Percentiles rank a stretch among this genome's conserved stretches.
Conservation (phyloP, 441 rosid species). For the Raphanus hybrid region DNA sequence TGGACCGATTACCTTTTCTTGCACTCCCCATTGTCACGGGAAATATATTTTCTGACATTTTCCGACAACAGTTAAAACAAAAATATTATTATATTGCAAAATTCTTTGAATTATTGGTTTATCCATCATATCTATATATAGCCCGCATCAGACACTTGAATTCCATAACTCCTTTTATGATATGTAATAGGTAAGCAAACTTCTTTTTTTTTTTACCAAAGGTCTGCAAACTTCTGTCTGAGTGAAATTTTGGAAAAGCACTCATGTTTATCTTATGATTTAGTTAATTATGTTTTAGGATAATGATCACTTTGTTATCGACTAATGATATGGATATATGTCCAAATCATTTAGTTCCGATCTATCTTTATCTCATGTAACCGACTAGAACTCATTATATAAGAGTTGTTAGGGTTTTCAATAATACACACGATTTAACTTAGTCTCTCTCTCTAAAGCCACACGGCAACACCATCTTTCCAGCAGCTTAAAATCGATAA, state of each 20-base stretch:
- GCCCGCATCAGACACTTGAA: background rate
- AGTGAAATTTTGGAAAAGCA: conserved; percentile 1
- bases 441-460: too few species aligned
- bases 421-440: too few species aligned
- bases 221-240: background rate
- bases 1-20: conserved; percentile 23
- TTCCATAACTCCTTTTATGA: background rate
- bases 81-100: background rate
- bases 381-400: too few species aligned
- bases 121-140: background rate
- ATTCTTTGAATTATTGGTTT: background rate
- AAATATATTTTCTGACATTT: conserved; percentile 34
- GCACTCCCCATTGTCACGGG: conserved; percentile 42
- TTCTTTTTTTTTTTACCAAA: background rate
- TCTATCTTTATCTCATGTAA: too few species aligned
- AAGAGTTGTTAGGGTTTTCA: too few species aligned
- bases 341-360: too few species aligned
- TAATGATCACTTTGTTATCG: too few species aligned
- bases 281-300: too few species aligned
- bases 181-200: background rate
- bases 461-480: too few species aligned
- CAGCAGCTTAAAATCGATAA: too few species aligned
- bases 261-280: too few species aligned
- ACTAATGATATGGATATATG: too few species aligned
- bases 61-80: conserved; percentile 8